Base-by-base conservation (phyloP, 176 grass and related monocot species). In the Coix lacrymajobi region DNA sequence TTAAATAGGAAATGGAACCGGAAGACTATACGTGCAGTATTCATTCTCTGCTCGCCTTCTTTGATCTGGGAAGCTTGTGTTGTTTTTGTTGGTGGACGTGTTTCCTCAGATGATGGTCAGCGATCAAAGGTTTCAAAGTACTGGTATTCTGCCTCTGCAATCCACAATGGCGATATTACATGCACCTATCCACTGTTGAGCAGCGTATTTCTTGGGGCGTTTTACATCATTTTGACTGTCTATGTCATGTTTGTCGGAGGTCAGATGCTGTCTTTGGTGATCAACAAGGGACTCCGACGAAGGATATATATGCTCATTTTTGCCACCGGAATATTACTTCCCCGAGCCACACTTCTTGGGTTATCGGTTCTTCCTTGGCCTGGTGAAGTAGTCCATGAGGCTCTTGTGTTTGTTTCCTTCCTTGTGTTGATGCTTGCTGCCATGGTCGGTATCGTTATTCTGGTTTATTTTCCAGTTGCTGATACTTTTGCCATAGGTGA, bases 161-260 rank as follows among this genome's bases (percentile, higher is more conserved):
- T 79, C 62, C 84, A 58, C 31, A 25, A 88, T 37, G 79, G 81
- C 52, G 25, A 57, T 40, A 79, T 92, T 33, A 80, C 85, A 80
- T 98, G 92, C 87, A 90, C 85, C 4, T 98, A 95, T 73, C 96
- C 96, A 8, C 69, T 98, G 73, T 40, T 93, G 66, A 98, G 96
- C 85, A 95, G 91, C 66, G 65, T 92, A 83, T 92, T 95, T 85
- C 91, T 98, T 36, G 96, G 88, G 38, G 74, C 39, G 1, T 98
- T 98, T 77, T 95, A 98, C 77, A 76, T 78, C 40, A 73, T 93
- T 22, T 80, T 98, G 69, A 92, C 83, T 22, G n/a, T 77, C 76
- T 98, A 95, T 83, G 87, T 98, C 62, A 88, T 79, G 48, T 90
- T 91, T 83, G 75, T 95, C 4, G 92, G 91, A 63, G 63, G 82